A percentile compares a stretch with the other conserved stretches of the same genome.
Evolutionary conservation across 225 moss, liverwort and hornwort genomes (phyloP).

Genomic region (Bryoerythrophyllum caledonicum): DNA sequence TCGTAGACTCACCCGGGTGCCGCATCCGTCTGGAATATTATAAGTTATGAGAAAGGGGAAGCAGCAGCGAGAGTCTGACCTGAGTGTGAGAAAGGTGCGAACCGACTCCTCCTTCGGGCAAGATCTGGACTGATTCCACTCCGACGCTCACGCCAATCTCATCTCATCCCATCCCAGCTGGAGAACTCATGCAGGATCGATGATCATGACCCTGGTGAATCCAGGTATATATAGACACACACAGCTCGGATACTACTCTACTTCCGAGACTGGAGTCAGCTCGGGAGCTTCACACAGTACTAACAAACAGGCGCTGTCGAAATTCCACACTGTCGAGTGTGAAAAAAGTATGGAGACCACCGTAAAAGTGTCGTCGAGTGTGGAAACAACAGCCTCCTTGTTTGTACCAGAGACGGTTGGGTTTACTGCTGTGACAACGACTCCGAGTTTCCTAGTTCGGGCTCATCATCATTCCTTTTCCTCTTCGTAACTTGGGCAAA

Average conservation of each 20-base stretch:
- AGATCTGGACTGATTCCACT: conserved; percentile 21
- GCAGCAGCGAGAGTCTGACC: too few species aligned
- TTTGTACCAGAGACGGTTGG: neutral
- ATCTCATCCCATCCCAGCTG: neutral
- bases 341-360: too few species aligned
- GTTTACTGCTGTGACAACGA: neutral
- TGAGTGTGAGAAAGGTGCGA: too few species aligned
- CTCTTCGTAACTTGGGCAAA: neutral
- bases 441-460: neutral
- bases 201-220: neutral
- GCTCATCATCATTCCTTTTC: neutral
- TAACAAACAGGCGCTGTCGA: too few species aligned
- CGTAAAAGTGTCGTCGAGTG: too few species aligned
- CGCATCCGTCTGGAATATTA: neutral
- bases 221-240: too few species aligned
- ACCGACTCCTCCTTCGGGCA: neutral
- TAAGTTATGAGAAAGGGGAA: too few species aligned
- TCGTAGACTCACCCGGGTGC: conserved; percentile 6
- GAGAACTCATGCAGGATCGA: neutral
- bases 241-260: too few species aligned
- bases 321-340: too few species aligned
- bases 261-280: too few species aligned
- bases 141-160: neutral
- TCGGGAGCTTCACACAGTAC: too few species aligned
- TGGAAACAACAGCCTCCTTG: too few species aligned